These are phyloP conservation scores for Silene uniflora DNA, from an alignment of 148 eudicot genomes.

Conservation along the genomic window DNA sequence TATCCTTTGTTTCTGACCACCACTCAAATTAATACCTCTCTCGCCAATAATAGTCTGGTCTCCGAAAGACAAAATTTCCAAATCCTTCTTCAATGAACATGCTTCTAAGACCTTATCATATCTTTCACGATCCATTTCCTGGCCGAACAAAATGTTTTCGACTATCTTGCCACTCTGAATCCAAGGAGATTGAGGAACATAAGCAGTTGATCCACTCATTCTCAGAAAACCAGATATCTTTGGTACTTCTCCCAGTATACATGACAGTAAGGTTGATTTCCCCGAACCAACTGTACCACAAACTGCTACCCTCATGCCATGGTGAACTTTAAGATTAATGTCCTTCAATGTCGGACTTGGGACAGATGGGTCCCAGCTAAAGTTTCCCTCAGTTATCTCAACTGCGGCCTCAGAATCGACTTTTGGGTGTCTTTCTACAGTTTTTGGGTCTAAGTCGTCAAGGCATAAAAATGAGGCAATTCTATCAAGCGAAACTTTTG, in stretches of 20 bases:
- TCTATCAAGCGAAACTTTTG: conserved; percentile 54
- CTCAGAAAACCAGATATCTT: conserved; percentile 39
- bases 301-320: conserved; percentile 57
- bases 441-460: conserved; percentile 37
- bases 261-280: conserved; percentile 48
- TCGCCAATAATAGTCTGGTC: conserved; percentile 57
- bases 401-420: conserved; percentile 29
- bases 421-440: conserved; percentile 36
- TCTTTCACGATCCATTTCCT: conserved; percentile 37
- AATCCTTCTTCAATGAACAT: conserved; percentile 51
- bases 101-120: conserved; percentile 53
- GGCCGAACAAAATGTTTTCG: conserved; percentile 50
- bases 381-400: conserved; percentile 50
- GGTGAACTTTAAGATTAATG: conserved; percentile 35
- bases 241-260: conserved; percentile 49
- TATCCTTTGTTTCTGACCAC: conserved; percentile 64
- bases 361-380: conserved; percentile 43
- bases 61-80: conserved; percentile 44
- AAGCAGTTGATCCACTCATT: conserved; percentile 50
- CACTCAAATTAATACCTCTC: conserved; percentile 68
- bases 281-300: conserved; percentile 65
- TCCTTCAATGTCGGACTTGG: conserved; percentile 38
- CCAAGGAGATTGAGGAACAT: conserved; percentile 59
- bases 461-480: conserved; percentile 44
- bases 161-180: conserved; percentile 52